phyloP scores from a whole-genome alignment of 805 yeast genomes.

The Danielia reshetovae region DNA sequence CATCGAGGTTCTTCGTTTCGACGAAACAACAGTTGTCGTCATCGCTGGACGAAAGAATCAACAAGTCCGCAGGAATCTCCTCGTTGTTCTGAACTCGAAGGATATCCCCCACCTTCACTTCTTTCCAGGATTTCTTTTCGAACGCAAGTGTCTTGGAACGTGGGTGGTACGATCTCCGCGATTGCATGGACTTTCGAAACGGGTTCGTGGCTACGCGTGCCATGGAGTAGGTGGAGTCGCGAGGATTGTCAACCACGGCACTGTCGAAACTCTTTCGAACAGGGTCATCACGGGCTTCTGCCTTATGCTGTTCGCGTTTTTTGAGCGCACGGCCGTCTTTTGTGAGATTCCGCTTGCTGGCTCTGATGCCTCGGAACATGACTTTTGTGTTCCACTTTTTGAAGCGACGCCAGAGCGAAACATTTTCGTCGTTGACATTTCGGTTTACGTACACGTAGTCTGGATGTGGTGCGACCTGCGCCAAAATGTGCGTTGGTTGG shows the following conservation, averaged over 20 bases:
- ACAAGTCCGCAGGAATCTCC: constrained; percentile 74
- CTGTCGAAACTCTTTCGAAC: constrained; percentile 34
- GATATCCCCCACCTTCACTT: constrained; percentile 68
- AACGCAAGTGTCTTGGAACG: constrained; percentile 24
- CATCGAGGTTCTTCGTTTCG: constrained; percentile 80
- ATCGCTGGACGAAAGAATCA: constrained; percentile 63
- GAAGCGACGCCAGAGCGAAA: constrained; percentile 65
- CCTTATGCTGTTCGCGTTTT: constrained; percentile 12
- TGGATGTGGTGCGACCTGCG: constrained; percentile 35
- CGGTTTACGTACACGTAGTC: constrained; percentile 40
- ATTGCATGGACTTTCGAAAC: constrained; percentile 10
- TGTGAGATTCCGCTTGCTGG: constrained; percentile 28
- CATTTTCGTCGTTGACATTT: constrained; percentile 60
- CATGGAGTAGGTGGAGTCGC: constrained; percentile 7
- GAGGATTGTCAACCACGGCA: constrained; percentile 4
- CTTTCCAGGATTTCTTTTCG: constrained; percentile 50
- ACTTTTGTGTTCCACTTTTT: constrained; percentile 47
- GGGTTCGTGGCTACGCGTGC: too few species aligned
- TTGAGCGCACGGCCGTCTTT: constrained; percentile 34
- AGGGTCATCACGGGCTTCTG: constrained; percentile 1
- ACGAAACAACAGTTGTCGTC: constrained; percentile 67
- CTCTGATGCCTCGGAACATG: constrained; percentile 24
- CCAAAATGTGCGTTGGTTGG: constrained; percentile 62
- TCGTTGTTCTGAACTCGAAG: constrained; percentile 68
- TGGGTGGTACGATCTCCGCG: constrained; percentile 11